Evolutionary conservation across 768 basidiomycete species (phyloP).

Genomic region (Kwoniella sp.): DNA sequence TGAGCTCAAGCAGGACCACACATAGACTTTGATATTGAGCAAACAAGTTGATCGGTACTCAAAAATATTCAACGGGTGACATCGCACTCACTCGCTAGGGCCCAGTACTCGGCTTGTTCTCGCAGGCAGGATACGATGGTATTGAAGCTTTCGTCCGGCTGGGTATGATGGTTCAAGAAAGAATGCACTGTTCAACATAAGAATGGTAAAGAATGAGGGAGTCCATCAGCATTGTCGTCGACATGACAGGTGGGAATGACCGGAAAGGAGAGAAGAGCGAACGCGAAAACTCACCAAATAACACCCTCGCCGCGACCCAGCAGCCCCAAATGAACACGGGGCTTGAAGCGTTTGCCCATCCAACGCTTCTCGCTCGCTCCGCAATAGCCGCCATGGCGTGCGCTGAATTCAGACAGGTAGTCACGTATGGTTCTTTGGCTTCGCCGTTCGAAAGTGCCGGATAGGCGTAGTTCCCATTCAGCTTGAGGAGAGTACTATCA

Average conservation of each 20-base stretch:
- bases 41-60: too few relatives aligned
- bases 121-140: slow-evolving; percentile 37
- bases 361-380: slow-evolving; percentile 24
- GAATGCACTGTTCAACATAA: slow-evolving; percentile 40
- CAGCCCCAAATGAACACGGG: slow-evolving; percentile 54
- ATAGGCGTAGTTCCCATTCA: slow-evolving; percentile 53
- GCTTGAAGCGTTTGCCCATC: slow-evolving; percentile 34
- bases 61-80: too few relatives aligned
- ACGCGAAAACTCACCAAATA: slow-evolving; percentile 41
- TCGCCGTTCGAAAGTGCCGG: slow-evolving; percentile 48
- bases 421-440: slow-evolving; percentile 47
- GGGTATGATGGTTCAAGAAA: slow-evolving; percentile 36
- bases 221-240: too few relatives aligned
- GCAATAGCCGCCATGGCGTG: slow-evolving; percentile 36
- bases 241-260: too few relatives aligned
- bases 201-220: too few relatives aligned
- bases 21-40: too few relatives aligned
- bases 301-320: slow-evolving; percentile 52
- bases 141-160: slow-evolving; percentile 49
- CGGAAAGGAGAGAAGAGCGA: too few relatives aligned
- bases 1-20: too few relatives aligned
- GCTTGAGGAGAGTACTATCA: slow-evolving; percentile 46
- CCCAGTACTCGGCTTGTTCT: slow-evolving; percentile 47
- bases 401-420: slow-evolving; percentile 42
- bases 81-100: slow-evolving; percentile 47